Evolutionary conservation across 768 basidiomycete species (phyloP).

Genomic region (Amanita phalloides): DNA sequence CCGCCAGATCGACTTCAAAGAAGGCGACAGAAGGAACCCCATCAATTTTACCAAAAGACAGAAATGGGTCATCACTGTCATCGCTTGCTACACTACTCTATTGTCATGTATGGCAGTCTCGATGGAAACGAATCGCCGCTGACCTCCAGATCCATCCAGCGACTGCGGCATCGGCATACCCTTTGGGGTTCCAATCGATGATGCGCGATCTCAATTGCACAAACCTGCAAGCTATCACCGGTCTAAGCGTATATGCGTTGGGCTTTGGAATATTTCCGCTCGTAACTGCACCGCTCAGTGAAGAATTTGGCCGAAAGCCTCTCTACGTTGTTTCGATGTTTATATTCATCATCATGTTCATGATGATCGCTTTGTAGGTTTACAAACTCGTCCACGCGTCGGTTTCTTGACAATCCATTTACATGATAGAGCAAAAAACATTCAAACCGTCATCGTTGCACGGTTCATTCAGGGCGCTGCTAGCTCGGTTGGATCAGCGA

Average conservation of each 20-base stretch:
- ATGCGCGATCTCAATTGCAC: conserved; percentile 36
- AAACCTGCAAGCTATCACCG: conserved; percentile 33
- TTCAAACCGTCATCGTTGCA: conserved; percentile 54
- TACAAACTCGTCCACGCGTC: neutral
- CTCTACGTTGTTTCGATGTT: conserved; percentile 42
- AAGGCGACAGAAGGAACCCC: conserved; percentile 28
- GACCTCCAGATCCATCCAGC: conserved; percentile 21
- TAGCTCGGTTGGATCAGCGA: conserved; percentile 59
- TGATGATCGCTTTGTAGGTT: conserved; percentile 34
- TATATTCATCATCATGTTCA: conserved; percentile 40
- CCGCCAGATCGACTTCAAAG: conserved; percentile 1
- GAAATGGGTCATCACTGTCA: conserved; percentile 20
- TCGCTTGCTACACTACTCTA: conserved; percentile 37
- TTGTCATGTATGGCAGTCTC: conserved; percentile 28
- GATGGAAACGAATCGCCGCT: neutral
- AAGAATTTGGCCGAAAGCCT: conserved; percentile 60
- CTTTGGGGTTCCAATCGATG: conserved; percentile 49
- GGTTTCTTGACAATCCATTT: neutral
- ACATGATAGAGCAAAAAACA: conserved; percentile 28
- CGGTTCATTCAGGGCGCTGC: conserved; percentile 56
- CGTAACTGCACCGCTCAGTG: conserved; percentile 58
- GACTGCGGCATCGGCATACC: conserved; percentile 39
- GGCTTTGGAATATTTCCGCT: conserved; percentile 58
- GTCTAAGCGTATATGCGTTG: conserved; percentile 41
- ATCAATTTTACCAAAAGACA: conserved; percentile 21